phyloP scores from a whole-genome alignment of 768 basidiomycete genomes.

The Auricularia sp. region DNA sequence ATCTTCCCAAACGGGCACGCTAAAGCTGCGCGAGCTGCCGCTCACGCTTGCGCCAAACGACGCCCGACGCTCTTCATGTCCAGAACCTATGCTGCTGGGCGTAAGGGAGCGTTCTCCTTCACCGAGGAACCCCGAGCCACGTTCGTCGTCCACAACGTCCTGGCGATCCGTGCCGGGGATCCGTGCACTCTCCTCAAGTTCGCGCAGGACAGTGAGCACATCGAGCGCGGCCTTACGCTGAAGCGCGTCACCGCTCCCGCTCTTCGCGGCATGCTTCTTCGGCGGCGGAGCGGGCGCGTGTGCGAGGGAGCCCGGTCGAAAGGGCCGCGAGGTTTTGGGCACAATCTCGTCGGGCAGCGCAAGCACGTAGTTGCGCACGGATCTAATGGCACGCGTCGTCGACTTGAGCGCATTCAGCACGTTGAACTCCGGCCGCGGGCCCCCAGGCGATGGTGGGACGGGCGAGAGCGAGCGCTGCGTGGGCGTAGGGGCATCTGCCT shows the following conservation, averaged over 20 bases:
- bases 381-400: conserved; percentile 72
- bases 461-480: background rate
- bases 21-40: background rate
- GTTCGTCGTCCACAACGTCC: conserved; percentile 66
- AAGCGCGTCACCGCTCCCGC: conserved; percentile 36
- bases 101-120: conserved; percentile 8
- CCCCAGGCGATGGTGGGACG: background rate
- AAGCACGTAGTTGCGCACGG: conserved; percentile 74
- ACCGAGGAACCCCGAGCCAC: conserved; percentile 20
- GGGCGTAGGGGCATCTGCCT: background rate
- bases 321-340: conserved; percentile 34
- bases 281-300: conserved; percentile 18
- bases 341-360: conserved; percentile 66
- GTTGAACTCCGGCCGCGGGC: conserved; percentile 29
- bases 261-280: conserved; percentile 25
- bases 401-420: conserved; percentile 64
- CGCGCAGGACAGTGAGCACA: conserved; percentile 67
- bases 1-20: conserved; percentile 69
- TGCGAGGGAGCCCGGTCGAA: conserved; percentile 40
- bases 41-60: conserved; percentile 34
- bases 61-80: conserved; percentile 42
- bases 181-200: conserved; percentile 69
- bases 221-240: conserved; percentile 76
- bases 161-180: conserved; percentile 70
- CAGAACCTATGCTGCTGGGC: conserved; percentile 12